These are phyloP conservation scores for Coemansia sp. DNA, from an alignment of 192 early-diverging fungal genomes.

Conservation along the genomic window DNA sequence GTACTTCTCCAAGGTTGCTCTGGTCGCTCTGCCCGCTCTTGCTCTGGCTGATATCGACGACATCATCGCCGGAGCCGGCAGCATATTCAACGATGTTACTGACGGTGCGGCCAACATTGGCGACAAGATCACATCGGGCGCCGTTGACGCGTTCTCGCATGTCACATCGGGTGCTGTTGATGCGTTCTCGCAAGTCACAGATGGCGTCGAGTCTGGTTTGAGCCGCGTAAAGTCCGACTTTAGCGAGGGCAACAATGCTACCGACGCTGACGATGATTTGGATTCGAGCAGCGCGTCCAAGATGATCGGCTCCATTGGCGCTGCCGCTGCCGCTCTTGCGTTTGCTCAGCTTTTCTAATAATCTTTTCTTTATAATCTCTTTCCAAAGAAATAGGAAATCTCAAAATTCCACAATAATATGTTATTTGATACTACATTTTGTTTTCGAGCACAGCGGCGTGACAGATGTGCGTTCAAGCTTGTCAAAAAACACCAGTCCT, in stretches of 20 bases:
- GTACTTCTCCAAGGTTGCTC: conserved; percentile 12
- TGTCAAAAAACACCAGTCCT: conserved; percentile 69
- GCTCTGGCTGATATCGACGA: conserved; percentile 26
- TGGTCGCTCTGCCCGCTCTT: conserved; percentile 19
- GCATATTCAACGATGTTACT: conserved; percentile 14
- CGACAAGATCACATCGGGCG: conserved; percentile 4
- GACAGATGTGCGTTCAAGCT: conserved; percentile 36
- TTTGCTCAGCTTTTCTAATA: conserved; percentile 34
- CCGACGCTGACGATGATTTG: conserved; percentile 1
- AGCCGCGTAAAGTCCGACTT: conserved; percentile 46
- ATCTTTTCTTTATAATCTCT: background rate
- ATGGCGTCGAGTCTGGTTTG: background rate
- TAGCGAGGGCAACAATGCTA: conserved; percentile 22
- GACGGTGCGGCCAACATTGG: background rate
- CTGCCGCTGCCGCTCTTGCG: conserved; percentile 18
- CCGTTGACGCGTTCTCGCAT: background rate
- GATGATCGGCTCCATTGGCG: background rate
- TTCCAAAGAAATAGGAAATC: background rate
- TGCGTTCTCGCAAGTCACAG: background rate
- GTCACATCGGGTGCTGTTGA: conserved; percentile 1
- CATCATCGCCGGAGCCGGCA: conserved; percentile 19
- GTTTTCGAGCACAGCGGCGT: background rate
- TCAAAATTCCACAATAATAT: background rate
- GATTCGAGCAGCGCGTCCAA: background rate
- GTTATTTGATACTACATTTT: background rate